These are phyloP conservation scores for Xylaria digitata DNA, from an alignment of 2,329 filamentous ascomycete species.

Conservation along the genomic window DNA sequence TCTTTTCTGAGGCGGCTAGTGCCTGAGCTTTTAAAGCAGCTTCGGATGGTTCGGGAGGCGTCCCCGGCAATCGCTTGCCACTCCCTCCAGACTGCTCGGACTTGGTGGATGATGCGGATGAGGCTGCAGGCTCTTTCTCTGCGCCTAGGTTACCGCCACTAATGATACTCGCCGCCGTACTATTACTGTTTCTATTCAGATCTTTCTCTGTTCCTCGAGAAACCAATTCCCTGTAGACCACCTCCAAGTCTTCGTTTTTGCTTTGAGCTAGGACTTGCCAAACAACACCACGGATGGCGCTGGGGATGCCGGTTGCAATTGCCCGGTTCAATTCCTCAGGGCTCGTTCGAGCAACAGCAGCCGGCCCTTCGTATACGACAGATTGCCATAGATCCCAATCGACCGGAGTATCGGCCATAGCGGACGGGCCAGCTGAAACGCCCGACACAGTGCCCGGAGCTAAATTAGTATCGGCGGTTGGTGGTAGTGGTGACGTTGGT, in stretches of 20 bases:
- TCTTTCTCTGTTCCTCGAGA: constrained; percentile 85
- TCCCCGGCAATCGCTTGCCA: constrained; percentile 65
- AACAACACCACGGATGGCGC: constrained; percentile 95
- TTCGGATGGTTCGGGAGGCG: constrained; percentile 72
- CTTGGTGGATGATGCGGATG: constrained; percentile 86
- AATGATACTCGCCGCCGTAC: constrained; percentile 61
- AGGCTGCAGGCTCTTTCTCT: constrained; percentile 75
- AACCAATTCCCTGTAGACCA: constrained; percentile 84
- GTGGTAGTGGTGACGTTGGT: constrained; percentile 65
- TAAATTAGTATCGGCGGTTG: constrained; percentile 74
- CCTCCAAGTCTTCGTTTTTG: constrained; percentile 90
- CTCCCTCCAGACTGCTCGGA: constrained; percentile 78
- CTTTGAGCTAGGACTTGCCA: constrained; percentile 98
- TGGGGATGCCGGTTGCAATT: constrained; percentile 93
- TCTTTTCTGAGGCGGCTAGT: constrained; percentile 72
- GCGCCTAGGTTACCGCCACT: constrained; percentile 67
- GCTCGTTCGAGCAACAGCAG: constrained; percentile 87
- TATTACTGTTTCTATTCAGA: constrained; percentile 69
- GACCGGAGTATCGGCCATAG: constrained; percentile 78
- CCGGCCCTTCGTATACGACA: constrained; percentile 92
- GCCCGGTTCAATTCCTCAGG: constrained; percentile 89
- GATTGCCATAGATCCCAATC: constrained; percentile 99
- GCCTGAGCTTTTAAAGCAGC: constrained; percentile 73
- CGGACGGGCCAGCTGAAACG: constrained; percentile 78
- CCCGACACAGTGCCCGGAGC: constrained; percentile 89